These are phyloP conservation scores for Acrocalymma vagum DNA, from an alignment of 2,329 filamentous ascomycete species.

Conservation along the genomic window DNA sequence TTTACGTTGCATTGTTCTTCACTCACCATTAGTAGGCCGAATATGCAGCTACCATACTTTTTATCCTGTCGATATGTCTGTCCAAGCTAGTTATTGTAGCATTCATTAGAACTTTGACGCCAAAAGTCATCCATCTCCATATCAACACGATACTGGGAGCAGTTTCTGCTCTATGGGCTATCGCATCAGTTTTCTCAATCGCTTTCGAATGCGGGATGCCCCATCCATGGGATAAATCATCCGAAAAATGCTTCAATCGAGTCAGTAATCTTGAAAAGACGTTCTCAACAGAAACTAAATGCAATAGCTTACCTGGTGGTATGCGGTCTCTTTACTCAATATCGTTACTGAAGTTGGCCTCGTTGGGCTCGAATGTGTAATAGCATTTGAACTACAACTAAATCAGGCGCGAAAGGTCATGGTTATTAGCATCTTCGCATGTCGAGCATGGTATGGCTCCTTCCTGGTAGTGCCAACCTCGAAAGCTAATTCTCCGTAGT, in stretches of 20 bases:
- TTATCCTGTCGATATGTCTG: slow-evolving; percentile 32
- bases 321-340: slow-evolving; percentile 18
- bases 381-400: slow-evolving; percentile 24
- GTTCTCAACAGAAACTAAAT: not conserved
- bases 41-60: slow-evolving; percentile 33
- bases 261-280: slow-evolving; percentile 11
- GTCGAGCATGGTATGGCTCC: slow-evolving; percentile 21
- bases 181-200: slow-evolving; percentile 19
- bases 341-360: slow-evolving; percentile 29
- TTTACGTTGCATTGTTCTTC: not conserved
- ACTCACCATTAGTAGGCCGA: slow-evolving; percentile 22
- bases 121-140: slow-evolving; percentile 19
- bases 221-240: slow-evolving; percentile 26
- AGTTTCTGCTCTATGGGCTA: slow-evolving; percentile 19
- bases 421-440: slow-evolving; percentile 29
- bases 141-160: slow-evolving; percentile 21
- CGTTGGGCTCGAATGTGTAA: slow-evolving; percentile 27
- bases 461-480: not conserved
- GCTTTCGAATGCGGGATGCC: slow-evolving; percentile 24
- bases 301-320: slow-evolving; percentile 28
- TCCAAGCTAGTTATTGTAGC: slow-evolving; percentile 37
- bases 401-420: slow-evolving; percentile 18
- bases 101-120: slow-evolving; percentile 31
- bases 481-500: slow-evolving; percentile 8
- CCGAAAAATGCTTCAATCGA: slow-evolving; percentile 19